phyloP scores from a whole-genome alignment of 2,329 filamentous ascomycete species.

The Leptodontidium sp. region DNA sequence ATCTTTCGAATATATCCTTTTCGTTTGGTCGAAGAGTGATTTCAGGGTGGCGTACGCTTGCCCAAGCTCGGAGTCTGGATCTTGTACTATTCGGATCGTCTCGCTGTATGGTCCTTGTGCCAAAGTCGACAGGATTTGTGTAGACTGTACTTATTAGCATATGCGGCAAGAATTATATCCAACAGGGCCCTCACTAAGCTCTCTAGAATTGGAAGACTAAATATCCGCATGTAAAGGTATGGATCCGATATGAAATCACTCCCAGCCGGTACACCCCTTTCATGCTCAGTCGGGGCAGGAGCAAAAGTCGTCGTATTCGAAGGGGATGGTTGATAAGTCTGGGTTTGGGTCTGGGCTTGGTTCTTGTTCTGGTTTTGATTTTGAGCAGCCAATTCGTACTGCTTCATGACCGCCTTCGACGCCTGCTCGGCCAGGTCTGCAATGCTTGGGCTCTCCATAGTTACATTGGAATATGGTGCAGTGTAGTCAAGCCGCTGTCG shows the following conservation, averaged over 20 bases:
- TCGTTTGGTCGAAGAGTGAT: conserved; percentile 69
- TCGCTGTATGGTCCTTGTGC: conserved; percentile 64
- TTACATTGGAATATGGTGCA: conserved; percentile 6
- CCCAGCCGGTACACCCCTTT: conserved; percentile 17
- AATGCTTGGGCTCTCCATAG: conserved; percentile 12
- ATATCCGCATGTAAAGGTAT: conserved; percentile 56
- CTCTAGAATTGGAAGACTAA: conserved; percentile 67
- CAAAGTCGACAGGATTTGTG: conserved; percentile 64
- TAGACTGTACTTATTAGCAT: conserved; percentile 53
- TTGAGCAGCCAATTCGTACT: conserved; percentile 12
- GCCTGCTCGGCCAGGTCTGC: conserved; percentile 20
- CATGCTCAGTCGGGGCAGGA: not conserved
- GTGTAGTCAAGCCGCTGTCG: conserved; percentile 23
- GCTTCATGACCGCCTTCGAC: conserved; percentile 22
- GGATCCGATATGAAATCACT: conserved; percentile 39
- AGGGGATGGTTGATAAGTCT: conserved; percentile 4
- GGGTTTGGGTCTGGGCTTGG: not conserved
- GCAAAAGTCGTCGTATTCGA: not conserved
- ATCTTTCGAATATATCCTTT: conserved; percentile 65
- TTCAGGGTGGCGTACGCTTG: conserved; percentile 70
- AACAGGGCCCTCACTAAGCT: conserved; percentile 58
- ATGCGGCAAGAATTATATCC: conserved; percentile 7
- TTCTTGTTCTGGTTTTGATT: not conserved
- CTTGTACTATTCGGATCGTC: conserved; percentile 63
- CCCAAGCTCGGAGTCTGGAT: conserved; percentile 62